Evolutionary conservation across 805 yeast species (phyloP), one percentile per base, ranked within the genome.

Genomic region (Candida parachauliodes): DNA sequence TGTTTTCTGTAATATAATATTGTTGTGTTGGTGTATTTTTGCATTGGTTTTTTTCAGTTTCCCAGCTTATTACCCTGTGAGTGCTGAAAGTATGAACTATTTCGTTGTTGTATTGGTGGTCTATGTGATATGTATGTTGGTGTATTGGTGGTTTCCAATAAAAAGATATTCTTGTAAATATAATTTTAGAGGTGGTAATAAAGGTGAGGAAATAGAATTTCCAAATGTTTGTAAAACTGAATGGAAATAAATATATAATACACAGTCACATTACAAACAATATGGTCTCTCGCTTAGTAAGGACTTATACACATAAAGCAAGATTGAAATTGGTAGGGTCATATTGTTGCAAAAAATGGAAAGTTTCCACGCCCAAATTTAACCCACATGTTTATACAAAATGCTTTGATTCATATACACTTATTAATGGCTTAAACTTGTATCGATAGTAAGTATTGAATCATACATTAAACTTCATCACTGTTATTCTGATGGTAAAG

Each of bases 11-110:
- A 65, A 65, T 47, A 38, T 54, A 28, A 46, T 65, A 19, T 58
- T 66, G 20, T 43, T 65, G 17, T 34, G 36, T 15, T 65, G 70
- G 69, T 49, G 63, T 7, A 15, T 61, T 8, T 64, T 65, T 43
- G 68, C 68, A 19, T 43, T 59, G 42, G 65, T 62, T 3, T 60
- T 65, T 48, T 63, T 55, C 48, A 61, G 68, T 18, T 64, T 65
- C 49, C 71, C 71, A 34, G 34, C 77, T 18, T 62, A 62, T 8
- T 67, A 76, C 73, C 89, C 88, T 2, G 88, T 72, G 2, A 65
- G 69, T 2, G 71, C 68, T 24, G 73, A 75, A 28, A 69, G 71
- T 44, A 83, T 83, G 88, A 83, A 83, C 54, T 83, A 83, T 47
- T 79, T 80, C 11, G 56, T 74, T 22, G 83, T 72, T 7, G 83